Evolutionary conservation across 805 yeast species (phyloP).

Genomic region (Citeromyces matritensis): DNA sequence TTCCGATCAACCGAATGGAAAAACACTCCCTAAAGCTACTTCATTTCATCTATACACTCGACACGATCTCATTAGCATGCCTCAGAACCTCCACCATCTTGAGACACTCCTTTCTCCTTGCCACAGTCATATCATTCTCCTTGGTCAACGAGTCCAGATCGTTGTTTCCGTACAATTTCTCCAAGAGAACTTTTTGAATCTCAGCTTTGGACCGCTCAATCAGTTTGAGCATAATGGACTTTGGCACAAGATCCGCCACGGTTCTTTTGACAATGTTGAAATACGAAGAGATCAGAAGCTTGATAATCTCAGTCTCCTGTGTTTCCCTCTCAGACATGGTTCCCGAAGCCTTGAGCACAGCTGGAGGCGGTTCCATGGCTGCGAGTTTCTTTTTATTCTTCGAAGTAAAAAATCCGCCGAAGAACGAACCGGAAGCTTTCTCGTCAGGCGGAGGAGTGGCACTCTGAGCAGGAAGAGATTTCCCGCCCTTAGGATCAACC

Average conservation of each 20-base stretch:
- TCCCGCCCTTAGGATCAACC: constrained; percentile 84
- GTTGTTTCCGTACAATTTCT: constrained; percentile 66
- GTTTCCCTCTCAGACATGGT: constrained; percentile 89
- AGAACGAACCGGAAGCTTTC: constrained; percentile 63
- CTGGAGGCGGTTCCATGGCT: constrained; percentile 95
- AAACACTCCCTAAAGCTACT: no score
- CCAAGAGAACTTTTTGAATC: constrained; percentile 80
- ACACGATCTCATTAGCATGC: constrained; percentile 34
- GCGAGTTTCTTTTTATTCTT: constrained; percentile 91
- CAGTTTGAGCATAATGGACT: constrained; percentile 86
- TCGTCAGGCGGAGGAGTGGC: constrained; percentile 20
- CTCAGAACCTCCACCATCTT: constrained; percentile 62
- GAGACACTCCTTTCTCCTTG: constrained; percentile 86
- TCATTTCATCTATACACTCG: constrained; percentile 57
- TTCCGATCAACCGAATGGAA: no score
- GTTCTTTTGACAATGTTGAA: constrained; percentile 89
- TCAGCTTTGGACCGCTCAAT: constrained; percentile 75
- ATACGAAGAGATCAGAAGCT: constrained; percentile 79
- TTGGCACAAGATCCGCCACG: constrained; percentile 86
- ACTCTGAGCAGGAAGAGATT: constrained; percentile 40
- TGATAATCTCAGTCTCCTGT: constrained; percentile 94
- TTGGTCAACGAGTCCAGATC: constrained; percentile 68
- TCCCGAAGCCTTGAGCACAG: constrained; percentile 86
- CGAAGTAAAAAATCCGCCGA: constrained; percentile 87
- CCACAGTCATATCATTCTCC: constrained; percentile 87